Percentiles rank a stretch among this genome's conserved stretches.
These are phyloP conservation scores for Scopulariopsis brevicaulis DNA, from an alignment of 2,329 filamentous ascomycete species.

Conservation along the genomic window DNA sequence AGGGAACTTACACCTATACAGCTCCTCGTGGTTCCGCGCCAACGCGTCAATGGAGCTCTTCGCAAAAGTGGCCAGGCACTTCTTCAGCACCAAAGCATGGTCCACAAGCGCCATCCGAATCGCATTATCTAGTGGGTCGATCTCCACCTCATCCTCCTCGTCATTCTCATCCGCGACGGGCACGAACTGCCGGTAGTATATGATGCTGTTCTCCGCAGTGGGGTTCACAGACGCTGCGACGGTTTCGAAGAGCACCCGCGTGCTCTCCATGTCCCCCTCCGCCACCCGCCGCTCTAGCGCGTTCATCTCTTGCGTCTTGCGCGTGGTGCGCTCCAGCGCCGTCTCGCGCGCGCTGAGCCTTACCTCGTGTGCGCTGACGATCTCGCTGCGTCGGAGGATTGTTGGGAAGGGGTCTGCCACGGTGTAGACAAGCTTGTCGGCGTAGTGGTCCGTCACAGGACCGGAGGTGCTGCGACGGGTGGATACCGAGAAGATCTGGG, in stretches of 20 bases:
- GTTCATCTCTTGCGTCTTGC: slow-evolving; percentile 80
- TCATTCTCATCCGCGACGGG: slow-evolving; percentile 34
- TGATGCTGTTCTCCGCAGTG: slow-evolving; percentile 63
- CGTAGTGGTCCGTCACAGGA: slow-evolving; percentile 59
- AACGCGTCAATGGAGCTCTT: slow-evolving; percentile 51
- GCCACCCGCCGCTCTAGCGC: slow-evolving; percentile 62
- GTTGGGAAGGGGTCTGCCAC: slow-evolving; percentile 85
- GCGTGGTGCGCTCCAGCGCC: slow-evolving; percentile 79
- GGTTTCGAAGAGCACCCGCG: slow-evolving; percentile 61
- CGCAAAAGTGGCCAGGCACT: slow-evolving; percentile 61
- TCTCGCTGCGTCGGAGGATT: slow-evolving; percentile 78
- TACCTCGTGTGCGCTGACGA: slow-evolving; percentile 56
- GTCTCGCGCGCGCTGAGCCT: slow-evolving; percentile 68
- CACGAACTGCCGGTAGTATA: slow-evolving; percentile 65
- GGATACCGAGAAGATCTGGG: slow-evolving; percentile 69
- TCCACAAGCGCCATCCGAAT: slow-evolving; percentile 80
- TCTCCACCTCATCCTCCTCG: slow-evolving; percentile 32
- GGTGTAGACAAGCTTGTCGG: slow-evolving; percentile 76
- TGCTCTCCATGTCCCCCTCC: slow-evolving; percentile 60
- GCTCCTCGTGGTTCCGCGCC: slow-evolving; percentile 42
- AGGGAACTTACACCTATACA: slow-evolving; percentile 48
- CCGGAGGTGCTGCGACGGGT: slow-evolving; percentile 59
- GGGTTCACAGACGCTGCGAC: slow-evolving; percentile 68
- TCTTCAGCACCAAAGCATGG: slow-evolving; percentile 78
- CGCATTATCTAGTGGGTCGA: slow-evolving; percentile 58